These are phyloP conservation scores for Kalmanozyma brasiliensis DNA, from an alignment of 1,284 basidiomycete species.

Conservation along the genomic window DNA sequence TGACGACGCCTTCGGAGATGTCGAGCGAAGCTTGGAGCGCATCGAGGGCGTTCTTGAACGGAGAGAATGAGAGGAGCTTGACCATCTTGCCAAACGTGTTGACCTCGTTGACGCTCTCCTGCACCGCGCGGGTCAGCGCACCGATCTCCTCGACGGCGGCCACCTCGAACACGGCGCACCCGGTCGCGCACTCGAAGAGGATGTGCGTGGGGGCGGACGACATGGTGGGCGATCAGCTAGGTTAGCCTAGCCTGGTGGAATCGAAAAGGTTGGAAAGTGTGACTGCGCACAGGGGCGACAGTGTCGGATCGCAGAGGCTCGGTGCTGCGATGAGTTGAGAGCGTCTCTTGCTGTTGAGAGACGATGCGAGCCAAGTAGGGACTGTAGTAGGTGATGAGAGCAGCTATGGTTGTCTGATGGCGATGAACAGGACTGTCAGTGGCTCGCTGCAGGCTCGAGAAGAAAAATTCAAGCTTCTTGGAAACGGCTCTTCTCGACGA, in stretches of 20 bases:
- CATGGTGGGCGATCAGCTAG: constrained; percentile 46
- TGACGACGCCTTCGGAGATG: constrained; percentile 91
- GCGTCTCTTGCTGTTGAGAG: constrained; percentile 10
- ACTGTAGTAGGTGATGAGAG: neutral
- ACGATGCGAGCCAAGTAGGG: neutral
- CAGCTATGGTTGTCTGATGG: constrained; percentile 1
- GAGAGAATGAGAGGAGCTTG: constrained; percentile 87
- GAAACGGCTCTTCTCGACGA: constrained; percentile 1
- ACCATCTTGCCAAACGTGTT: constrained; percentile 96
- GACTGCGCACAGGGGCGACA: constrained; percentile 3
- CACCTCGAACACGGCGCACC: constrained; percentile 92
- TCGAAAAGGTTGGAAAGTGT: too few relatives aligned
- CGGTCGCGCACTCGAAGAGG: constrained; percentile 93
- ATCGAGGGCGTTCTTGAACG: constrained; percentile 94
- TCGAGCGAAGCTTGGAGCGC: constrained; percentile 97
- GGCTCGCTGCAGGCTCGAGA: neutral
- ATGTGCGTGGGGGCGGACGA: constrained; percentile 74
- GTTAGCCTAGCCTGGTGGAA: neutral
- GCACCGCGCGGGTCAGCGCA: constrained; percentile 81
- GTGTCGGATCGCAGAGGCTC: constrained; percentile 9
- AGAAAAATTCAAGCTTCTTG: neutral
- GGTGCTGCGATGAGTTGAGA: constrained; percentile 7
- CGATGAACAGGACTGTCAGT: constrained; percentile 12
- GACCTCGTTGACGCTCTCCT: constrained; percentile 78
- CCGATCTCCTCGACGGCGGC: constrained; percentile 90